These are phyloP conservation scores for Neopestalotiopsis sp. DNA, from an alignment of 2,329 filamentous ascomycete genomes.

Conservation along the genomic window DNA sequence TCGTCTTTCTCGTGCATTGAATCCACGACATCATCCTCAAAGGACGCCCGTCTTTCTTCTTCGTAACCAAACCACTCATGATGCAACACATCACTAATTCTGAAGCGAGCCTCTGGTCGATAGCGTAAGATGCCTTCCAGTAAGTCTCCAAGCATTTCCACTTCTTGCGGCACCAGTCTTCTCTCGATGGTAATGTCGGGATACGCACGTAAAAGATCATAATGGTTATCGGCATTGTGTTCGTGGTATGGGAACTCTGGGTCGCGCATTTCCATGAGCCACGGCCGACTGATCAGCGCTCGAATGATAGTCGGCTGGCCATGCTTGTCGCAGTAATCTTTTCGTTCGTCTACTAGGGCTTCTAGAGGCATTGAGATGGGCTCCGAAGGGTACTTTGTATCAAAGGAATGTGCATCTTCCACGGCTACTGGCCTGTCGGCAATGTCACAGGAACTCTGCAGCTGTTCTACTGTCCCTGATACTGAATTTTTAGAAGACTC, in stretches of 20 bases:
- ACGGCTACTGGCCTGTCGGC: not conserved
- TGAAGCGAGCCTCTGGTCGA: conserved; percentile 4
- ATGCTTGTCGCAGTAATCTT: not conserved
- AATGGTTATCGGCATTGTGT: not conserved
- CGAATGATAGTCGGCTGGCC: not conserved
- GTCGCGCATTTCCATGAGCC: not conserved
- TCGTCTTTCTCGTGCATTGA: not conserved
- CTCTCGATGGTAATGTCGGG: not conserved
- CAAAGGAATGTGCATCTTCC: too few species aligned
- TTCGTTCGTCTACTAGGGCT: not conserved
- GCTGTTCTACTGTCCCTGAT: not conserved
- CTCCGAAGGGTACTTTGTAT: not conserved
- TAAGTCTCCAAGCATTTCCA: conserved; percentile 14
- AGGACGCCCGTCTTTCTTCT: not conserved
- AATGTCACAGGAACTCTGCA: not conserved
- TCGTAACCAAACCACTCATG: conserved; percentile 16
- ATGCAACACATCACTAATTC: not conserved
- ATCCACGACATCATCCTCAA: not conserved
- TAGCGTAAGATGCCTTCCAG: conserved; percentile 13
- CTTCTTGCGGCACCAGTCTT: not conserved
- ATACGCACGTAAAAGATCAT: not conserved
- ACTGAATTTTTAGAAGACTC: not conserved
- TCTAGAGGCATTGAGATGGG: not conserved
- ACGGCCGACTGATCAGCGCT: not conserved
- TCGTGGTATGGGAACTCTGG: not conserved